Evolutionary conservation across 2,329 filamentous ascomycete species (phyloP).

Genomic region (Aureobasidium vineae): DNA sequence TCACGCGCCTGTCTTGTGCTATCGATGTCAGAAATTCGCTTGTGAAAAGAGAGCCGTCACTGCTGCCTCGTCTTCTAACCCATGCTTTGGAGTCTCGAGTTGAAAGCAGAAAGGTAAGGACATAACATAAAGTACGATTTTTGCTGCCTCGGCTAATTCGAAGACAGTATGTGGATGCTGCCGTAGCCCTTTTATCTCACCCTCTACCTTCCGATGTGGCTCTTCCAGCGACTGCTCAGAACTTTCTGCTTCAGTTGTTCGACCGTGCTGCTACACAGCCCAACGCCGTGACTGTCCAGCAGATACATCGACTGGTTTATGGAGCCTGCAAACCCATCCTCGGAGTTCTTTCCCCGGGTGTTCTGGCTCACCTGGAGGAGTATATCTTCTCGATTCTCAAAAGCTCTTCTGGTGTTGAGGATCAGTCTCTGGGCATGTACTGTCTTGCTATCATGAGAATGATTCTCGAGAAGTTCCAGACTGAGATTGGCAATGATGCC

Average conservation of each 20-base stretch:
- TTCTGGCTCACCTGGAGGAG: slow-evolving; percentile 35
- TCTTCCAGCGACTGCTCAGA: slow-evolving; percentile 38
- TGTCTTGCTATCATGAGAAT: slow-evolving; percentile 42
- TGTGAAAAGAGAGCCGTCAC: slow-evolving; percentile 35
- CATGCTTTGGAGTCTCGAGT: slow-evolving; percentile 31
- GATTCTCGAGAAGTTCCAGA: slow-evolving; percentile 28
- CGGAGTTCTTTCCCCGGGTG: slow-evolving; percentile 34
- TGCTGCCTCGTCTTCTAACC: slow-evolving; percentile 34
- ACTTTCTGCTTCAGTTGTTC: slow-evolving; percentile 36
- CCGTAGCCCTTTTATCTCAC: slow-evolving; percentile 36
- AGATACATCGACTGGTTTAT: slow-evolving; percentile 37
- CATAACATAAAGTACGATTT: not conserved
- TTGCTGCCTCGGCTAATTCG: slow-evolving; percentile 17
- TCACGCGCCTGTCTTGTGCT: slow-evolving; percentile 50
- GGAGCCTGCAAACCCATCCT: slow-evolving; percentile 37
- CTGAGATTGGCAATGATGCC: slow-evolving; percentile 8
- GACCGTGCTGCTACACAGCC: slow-evolving; percentile 35
- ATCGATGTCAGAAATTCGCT: slow-evolving; percentile 36
- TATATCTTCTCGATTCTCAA: slow-evolving; percentile 38
- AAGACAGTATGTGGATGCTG: slow-evolving; percentile 31
- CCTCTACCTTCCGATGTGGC: slow-evolving; percentile 35
- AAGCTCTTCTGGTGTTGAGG: slow-evolving; percentile 30
- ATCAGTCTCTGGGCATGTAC: slow-evolving; percentile 38
- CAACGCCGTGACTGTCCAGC: slow-evolving; percentile 33
- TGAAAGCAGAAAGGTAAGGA: slow-evolving; percentile 19